Base-by-base conservation (phyloP, 495 filamentous ascomycete species). In the Patellaria atrata region DNA sequence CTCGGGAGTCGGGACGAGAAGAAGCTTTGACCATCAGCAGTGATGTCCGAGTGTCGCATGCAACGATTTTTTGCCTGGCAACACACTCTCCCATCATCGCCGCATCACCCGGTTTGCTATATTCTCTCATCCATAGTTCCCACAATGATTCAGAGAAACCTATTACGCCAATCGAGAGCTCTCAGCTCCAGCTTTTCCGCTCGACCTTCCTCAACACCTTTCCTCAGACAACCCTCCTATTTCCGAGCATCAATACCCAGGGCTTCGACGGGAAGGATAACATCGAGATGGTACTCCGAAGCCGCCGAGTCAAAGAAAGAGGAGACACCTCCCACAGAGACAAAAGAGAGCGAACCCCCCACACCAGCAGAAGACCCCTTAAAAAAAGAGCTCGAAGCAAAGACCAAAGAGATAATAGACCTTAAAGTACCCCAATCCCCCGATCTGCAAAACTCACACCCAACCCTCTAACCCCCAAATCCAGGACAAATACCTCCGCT, bases 401-500 rank as follows among this genome's bases (percentile, higher is more conserved):
- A 86, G 66, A 75, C 80, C 27, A 77, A 73, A 55, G 86, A 96
- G 53, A 68, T 74, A 22, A 59, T 79, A 42, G 83, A 93, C 29
- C 65, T 86, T 57, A 96, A 93, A 73, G 89, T 93, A 63, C 24
- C 55, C 37, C 24, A 33, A 25, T 13, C 16, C 14, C 13, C 11
- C 11, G 7, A 10, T 21, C 10, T 22, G 27, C 21, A 14, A 23
- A 6, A 7, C n/a, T 13, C 22, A 13, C 10, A 12, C 5, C 12
- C 12, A n/a, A 22, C 5, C 20, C 22, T 33, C 11, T 36, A 20
- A 17, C 12, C 30, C 33, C 20, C 5, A 10, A 17, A 10, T n/a
- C 38, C 47, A 96, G 89, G 87, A 96, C 59, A 84, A 79, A 62
- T 92, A 79, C 57, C 73, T 89, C 31, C 89, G 89, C 48, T 77